Conservation (phyloP, 306 rosid species). For the Trifolium fragiferum region DNA sequence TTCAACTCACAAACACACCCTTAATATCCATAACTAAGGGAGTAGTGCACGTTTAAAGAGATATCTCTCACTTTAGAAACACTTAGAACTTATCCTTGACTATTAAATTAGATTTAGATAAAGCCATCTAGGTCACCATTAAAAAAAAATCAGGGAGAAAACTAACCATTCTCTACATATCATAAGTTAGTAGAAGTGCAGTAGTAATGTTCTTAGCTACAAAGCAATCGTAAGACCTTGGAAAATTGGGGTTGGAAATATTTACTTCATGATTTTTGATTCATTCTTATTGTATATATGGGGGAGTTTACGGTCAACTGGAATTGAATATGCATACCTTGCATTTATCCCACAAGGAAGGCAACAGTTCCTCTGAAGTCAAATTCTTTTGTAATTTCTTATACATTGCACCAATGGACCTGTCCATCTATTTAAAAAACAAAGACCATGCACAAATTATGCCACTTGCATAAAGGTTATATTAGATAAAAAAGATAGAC, state of each 20-base stretch:
- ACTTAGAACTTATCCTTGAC: neutral
- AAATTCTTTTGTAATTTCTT: slow-evolving; percentile 96
- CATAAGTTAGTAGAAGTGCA: slow-evolving; percentile 22
- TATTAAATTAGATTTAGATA: neutral
- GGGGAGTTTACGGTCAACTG: neutral
- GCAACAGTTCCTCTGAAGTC: slow-evolving; percentile 94
- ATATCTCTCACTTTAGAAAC: neutral
- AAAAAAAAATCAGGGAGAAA: neutral
- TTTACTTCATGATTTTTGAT: neutral
- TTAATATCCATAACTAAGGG: too few species aligned
- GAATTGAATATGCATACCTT: slow-evolving; percentile 60
- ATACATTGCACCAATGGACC: slow-evolving; percentile 76
- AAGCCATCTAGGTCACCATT: neutral
- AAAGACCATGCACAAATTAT: slow-evolving; percentile 23
- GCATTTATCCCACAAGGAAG: slow-evolving; percentile 99
- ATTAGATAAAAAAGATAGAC: slow-evolving; percentile 29
- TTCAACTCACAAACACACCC: too few species aligned
- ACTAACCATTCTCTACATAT: neutral
- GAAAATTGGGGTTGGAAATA: slow-evolving; percentile 9
- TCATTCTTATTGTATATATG: neutral
- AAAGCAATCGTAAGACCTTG: neutral
- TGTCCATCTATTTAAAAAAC: slow-evolving; percentile 70
- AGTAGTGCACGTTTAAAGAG: too few species aligned
- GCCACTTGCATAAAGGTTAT: slow-evolving; percentile 17
- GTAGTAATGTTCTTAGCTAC: slow-evolving; percentile 20